Base-by-base conservation (phyloP, 768 basidiomycete species). In the Termitomyces sp. region DNA sequence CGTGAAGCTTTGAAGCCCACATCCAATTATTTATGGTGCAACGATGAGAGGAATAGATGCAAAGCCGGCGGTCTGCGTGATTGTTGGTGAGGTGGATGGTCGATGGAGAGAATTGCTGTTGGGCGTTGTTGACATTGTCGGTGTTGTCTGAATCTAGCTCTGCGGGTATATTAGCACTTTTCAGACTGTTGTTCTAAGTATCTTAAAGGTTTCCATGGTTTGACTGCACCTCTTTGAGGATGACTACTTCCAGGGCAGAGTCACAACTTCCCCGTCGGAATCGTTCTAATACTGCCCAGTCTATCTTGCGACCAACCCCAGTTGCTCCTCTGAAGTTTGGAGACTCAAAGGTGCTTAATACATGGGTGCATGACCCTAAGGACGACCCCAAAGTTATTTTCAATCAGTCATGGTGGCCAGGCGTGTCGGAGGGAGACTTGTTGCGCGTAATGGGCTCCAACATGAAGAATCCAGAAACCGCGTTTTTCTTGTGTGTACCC, bases 401-500 rank as follows among this genome's bases (percentile, higher is more conserved):
- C 68, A 92, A 92, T 62, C 86, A 86, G 45, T 74, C 82, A 12
- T 83, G 77, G 68, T 91, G 88, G 87, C 88, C 88, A 6, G 92
- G 92, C 3, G 86, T 91, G 33, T 74, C 77, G 46, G 87, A 88
- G 62, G 92, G 90, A 8, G 91, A 93, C 64, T 72, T 90, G 66
- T 65, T 93, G 42, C 78, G 81, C 54, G 81, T 92, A 15, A 70
- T 65, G 54, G 71, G 73, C 47, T 72, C 73, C 53, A 73, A 73
- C 49, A 67, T 78, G 26, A 77, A 77, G 7, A 72, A 75, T 22
- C 61, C 65, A 20, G 67, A 70, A 18, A 65, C 66, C 67, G 81
- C 64, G 64, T 88, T 79, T 55, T 73, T 92, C 36, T 91, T 92
- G 67, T 77, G 80, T 12, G 86, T 87, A 12, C 81, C 82, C 20